Conservation (phyloP, 129 eudicot genomes). For the Gnaphalium uliginosum region DNA sequence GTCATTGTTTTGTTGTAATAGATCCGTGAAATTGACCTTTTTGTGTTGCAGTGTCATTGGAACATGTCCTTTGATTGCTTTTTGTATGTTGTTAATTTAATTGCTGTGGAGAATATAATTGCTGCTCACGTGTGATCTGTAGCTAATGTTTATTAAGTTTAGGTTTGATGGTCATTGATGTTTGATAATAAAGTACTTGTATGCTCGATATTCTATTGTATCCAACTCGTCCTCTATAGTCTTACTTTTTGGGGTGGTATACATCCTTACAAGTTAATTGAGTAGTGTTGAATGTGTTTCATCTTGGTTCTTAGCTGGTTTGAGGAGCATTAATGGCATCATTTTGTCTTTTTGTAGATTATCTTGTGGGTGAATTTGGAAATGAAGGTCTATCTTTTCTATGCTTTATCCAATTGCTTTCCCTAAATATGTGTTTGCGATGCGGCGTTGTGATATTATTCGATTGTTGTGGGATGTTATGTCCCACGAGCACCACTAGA, state of each 20-base stretch:
- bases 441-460: constrained; percentile 19
- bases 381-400: background rate
- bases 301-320: constrained; percentile 10
- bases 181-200: background rate
- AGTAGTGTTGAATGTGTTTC: constrained; percentile 2
- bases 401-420: background rate
- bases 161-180: constrained; percentile 11
- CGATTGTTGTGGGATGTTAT: constrained; percentile 8
- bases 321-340: background rate
- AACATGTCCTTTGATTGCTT: constrained; percentile 5
- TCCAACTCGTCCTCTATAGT: background rate
- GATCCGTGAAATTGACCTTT: constrained; percentile 3
- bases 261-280: constrained; percentile 1
- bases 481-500: background rate
- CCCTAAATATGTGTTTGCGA: constrained; percentile 2
- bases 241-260: background rate
- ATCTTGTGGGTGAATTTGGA: background rate
- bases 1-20: constrained; percentile 17
- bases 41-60: background rate
- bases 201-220: no score
- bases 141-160: constrained; percentile 7
- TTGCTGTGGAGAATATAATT: background rate
- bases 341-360: background rate
- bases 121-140: background rate
- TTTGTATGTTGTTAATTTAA: background rate